These are phyloP conservation scores for Cornus florida DNA, from an alignment of 148 eudicot genomes.

Conservation along the genomic window DNA sequence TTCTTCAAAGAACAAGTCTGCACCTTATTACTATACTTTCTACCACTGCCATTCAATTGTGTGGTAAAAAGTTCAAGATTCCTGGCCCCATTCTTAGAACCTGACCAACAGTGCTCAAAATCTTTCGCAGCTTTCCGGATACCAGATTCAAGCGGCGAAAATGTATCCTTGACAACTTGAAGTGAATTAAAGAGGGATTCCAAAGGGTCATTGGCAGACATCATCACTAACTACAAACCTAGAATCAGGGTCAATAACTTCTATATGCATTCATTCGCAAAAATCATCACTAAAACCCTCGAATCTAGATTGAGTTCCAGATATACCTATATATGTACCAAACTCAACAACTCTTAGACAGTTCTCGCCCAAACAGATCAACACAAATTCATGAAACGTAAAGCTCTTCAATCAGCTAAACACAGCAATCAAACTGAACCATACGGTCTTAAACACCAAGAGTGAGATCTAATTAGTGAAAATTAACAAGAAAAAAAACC, in stretches of 20 bases:
- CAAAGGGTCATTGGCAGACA: constrained; percentile 67
- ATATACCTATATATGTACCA: background rate
- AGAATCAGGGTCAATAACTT: background rate
- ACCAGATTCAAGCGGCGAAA: constrained; percentile 73
- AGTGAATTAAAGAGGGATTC: constrained; percentile 68
- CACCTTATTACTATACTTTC: constrained; percentile 27
- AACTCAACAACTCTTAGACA: background rate
- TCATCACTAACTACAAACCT: constrained; percentile 36
- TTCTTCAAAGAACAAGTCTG: constrained; percentile 30
- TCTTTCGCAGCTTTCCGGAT: constrained; percentile 72
- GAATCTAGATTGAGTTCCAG: background rate
- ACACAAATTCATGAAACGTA: background rate
- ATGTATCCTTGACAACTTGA: constrained; percentile 59
- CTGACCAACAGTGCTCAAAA: constrained; percentile 68
- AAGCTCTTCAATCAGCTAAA: background rate
- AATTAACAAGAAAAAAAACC: background rate
- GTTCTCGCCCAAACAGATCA: background rate
- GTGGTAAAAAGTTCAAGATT: constrained; percentile 26
- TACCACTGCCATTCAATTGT: constrained; percentile 18
- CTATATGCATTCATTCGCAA: background rate
- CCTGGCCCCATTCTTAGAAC: constrained; percentile 32
- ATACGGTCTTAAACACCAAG: background rate
- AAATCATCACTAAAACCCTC: background rate
- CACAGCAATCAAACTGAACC: background rate
- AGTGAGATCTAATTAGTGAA: background rate